Evolutionary conservation across 2,329 filamentous ascomycete species (phyloP).

Genomic region (Trichoderma sp.): DNA sequence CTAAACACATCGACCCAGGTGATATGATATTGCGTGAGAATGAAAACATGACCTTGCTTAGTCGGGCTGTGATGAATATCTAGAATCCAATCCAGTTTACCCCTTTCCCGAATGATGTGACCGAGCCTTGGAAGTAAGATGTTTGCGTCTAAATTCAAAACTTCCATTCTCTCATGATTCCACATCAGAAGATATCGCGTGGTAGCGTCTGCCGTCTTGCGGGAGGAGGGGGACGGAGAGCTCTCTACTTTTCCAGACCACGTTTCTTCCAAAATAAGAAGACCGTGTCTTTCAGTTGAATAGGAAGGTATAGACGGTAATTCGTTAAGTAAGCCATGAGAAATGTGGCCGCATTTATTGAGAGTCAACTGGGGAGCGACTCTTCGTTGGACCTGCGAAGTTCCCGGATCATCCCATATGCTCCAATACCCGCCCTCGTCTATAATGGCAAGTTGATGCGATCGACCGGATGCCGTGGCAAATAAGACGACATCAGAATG

Average conservation of each 20-base stretch:
- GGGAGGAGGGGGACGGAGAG: slow-evolving; percentile 20
- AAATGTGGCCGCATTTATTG: slow-evolving; percentile 47
- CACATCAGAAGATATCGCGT: slow-evolving; percentile 38
- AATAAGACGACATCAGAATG: slow-evolving; percentile 69
- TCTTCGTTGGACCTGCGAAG: slow-evolving; percentile 37
- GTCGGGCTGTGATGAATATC: slow-evolving; percentile 53
- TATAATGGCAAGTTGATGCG: slow-evolving; percentile 66
- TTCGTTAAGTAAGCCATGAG: slow-evolving; percentile 39
- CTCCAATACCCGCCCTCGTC: slow-evolving; percentile 68
- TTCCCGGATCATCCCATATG: slow-evolving; percentile 60
- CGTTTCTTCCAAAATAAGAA: slow-evolving; percentile 44
- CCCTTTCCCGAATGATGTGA: slow-evolving; percentile 28
- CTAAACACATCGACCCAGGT: slow-evolving; percentile 48
- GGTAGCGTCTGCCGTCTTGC: not conserved
- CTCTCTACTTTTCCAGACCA: slow-evolving; percentile 28
- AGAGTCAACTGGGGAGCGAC: slow-evolving; percentile 36
- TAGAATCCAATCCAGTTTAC: slow-evolving; percentile 49
- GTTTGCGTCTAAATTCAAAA: slow-evolving; percentile 41
- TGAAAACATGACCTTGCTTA: slow-evolving; percentile 52
- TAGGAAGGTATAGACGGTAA: slow-evolving; percentile 35
- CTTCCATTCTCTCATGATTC: slow-evolving; percentile 39
- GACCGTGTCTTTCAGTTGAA: slow-evolving; percentile 42
- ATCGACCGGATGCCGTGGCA: slow-evolving; percentile 46
- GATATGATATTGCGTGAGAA: slow-evolving; percentile 58
- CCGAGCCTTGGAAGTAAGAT: slow-evolving; percentile 32